These are phyloP conservation scores for Aspergillus oerlinghausenensis DNA, from an alignment of 2,329 filamentous ascomycete genomes.

Conservation along the genomic window DNA sequence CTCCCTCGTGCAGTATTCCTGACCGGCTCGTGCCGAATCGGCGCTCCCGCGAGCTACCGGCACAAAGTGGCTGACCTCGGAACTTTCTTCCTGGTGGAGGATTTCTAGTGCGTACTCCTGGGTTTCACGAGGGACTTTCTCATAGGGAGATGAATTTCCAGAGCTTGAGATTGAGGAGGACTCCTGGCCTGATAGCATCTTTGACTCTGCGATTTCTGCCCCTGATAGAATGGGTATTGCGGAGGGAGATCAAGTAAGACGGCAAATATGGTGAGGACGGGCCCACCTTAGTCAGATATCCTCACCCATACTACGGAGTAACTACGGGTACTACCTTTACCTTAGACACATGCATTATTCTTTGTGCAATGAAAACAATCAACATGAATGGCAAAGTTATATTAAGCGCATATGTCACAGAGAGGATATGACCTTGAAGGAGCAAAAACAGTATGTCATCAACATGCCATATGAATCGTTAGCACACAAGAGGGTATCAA, in stretches of 20 bases:
- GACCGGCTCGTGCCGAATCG: constrained; percentile 13
- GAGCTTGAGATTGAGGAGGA: background rate
- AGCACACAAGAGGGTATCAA: constrained; percentile 6
- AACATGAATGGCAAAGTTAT: background rate
- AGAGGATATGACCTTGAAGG: background rate
- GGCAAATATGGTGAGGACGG: background rate
- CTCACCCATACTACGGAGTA: background rate
- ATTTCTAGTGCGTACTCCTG: constrained; percentile 4
- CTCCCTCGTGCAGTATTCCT: constrained; percentile 13
- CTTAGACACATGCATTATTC: background rate
- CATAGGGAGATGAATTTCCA: background rate
- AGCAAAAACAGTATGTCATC: background rate
- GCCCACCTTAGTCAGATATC: background rate
- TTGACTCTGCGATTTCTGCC: background rate
- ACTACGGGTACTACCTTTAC: no score
- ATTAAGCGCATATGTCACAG: background rate
- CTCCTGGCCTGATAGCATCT: background rate
- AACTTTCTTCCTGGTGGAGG: constrained; percentile 4
- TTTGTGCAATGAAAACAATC: background rate
- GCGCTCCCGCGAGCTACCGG: constrained; percentile 13
- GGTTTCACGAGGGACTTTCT: constrained; percentile 1
- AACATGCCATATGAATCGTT: constrained; percentile 2
- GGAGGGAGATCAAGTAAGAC: background rate
- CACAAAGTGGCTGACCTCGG: constrained; percentile 9
- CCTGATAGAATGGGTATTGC: background rate